Conservation (phyloP, 768 basidiomycete genomes). For the Mrakia blollopis region DNA sequence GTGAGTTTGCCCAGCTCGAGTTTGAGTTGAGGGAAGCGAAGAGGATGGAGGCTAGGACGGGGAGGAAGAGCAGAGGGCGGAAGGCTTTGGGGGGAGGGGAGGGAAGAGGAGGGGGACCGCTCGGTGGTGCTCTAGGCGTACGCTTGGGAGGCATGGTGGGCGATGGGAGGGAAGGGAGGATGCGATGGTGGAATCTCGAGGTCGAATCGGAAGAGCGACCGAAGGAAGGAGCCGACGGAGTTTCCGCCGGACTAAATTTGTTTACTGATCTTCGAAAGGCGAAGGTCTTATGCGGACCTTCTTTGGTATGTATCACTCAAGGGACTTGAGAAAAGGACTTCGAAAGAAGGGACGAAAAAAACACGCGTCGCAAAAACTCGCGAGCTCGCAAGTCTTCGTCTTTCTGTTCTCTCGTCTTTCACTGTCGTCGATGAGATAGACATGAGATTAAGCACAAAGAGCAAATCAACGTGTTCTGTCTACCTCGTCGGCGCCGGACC, state of each 20-base stretch:
- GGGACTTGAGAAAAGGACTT: too few relatives aligned
- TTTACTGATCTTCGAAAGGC: too few relatives aligned
- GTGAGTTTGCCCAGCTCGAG: neutral
- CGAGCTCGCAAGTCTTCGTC: too few relatives aligned
- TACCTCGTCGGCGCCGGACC: neutral
- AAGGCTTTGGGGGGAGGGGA: neutral
- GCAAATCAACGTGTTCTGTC: too few relatives aligned
- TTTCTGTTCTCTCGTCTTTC: too few relatives aligned
- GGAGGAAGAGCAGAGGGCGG: neutral
- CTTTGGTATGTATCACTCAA: too few relatives aligned
- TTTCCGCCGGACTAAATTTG: neutral
- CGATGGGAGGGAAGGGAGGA: neutral
- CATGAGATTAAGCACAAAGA: neutral
- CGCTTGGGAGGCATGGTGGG: neutral
- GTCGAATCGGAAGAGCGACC: neutral
- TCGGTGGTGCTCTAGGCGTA: too few relatives aligned
- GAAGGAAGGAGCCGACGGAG: neutral
- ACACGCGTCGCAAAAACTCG: too few relatives aligned
- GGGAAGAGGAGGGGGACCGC: neutral
- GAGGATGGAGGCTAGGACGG: neutral
- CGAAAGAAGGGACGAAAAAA: too few relatives aligned
- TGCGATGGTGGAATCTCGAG: neutral
- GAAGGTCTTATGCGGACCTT: too few relatives aligned
- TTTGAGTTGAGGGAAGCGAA: neutral
- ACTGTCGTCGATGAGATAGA: too few relatives aligned